These are phyloP conservation scores for Auxenochlorella protothecoides DNA, from an alignment of 139 green algal genomes.

Conservation along the genomic window DNA sequence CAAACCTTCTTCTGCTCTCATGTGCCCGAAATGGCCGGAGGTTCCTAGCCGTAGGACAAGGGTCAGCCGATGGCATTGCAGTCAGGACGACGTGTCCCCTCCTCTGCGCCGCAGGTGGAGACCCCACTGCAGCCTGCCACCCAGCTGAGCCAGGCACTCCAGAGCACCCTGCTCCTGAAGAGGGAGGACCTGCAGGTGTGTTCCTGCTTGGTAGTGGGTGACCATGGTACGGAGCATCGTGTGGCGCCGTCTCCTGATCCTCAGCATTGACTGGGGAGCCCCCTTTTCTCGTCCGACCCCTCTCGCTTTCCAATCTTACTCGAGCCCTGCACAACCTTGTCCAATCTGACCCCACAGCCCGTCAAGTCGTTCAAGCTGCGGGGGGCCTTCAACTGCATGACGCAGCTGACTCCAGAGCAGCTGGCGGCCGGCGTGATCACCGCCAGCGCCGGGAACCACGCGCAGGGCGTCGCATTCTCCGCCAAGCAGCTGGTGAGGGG, in stretches of 20 bases:
- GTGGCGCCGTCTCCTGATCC: neutral
- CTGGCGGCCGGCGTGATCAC: slow-evolving; percentile 78
- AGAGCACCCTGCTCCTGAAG: slow-evolving; percentile 73
- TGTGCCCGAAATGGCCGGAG: no score
- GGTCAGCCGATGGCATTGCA: no score
- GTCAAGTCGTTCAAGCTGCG: slow-evolving; percentile 95
- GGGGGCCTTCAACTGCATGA: slow-evolving; percentile 89
- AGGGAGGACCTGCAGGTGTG: slow-evolving; percentile 67
- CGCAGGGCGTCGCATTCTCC: slow-evolving; percentile 85
- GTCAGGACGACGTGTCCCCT: neutral
- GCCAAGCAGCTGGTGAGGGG: slow-evolving; percentile 32
- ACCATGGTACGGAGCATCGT: neutral
- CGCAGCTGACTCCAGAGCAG: slow-evolving; percentile 56
- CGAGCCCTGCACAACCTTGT: slow-evolving; percentile 15
- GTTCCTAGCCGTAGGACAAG: no score
- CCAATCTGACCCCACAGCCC: slow-evolving; percentile 41
- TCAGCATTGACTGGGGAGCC: neutral
- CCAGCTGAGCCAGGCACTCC: slow-evolving; percentile 61
- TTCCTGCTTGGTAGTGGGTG: neutral
- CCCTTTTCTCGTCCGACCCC: neutral
- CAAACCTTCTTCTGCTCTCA: no score
- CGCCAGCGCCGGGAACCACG: slow-evolving; percentile 89
- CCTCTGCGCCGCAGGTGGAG: slow-evolving; percentile 25
- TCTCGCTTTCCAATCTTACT: neutral
- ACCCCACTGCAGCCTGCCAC: slow-evolving; percentile 68